phyloP scores from a whole-genome alignment of 148 eudicot genomes.

The Rhododendron kiyosumense region DNA sequence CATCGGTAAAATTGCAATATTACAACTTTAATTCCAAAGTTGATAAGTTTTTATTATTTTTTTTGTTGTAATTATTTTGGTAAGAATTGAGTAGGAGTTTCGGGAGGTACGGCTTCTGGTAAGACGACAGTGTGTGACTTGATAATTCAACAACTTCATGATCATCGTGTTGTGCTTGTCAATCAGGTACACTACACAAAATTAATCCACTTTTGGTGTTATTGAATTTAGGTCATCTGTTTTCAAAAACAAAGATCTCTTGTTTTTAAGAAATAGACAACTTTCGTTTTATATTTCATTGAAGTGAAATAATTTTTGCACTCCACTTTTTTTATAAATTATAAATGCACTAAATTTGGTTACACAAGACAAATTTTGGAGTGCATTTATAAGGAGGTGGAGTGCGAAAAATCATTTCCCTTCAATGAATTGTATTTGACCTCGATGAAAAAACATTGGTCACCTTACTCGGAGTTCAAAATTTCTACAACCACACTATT shows the following conservation, averaged over 20 bases:
- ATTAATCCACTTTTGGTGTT: neutral
- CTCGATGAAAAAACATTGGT: neutral
- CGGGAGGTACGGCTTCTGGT: conserved; percentile 98
- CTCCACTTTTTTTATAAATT: no score
- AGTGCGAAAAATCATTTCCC: no score
- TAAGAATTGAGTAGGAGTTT: conserved; percentile 55
- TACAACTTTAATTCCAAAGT: neutral
- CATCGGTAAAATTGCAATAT: conserved; percentile 51
- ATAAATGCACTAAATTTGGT: no score
- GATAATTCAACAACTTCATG: conserved; percentile 98
- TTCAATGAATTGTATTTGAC: neutral
- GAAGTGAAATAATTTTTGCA: no score
- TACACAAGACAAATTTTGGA: neutral
- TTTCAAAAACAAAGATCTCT: no score
- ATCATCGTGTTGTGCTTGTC: conserved; percentile 94
- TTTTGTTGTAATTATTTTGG: neutral
- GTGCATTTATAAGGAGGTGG: no score
- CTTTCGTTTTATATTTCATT: neutral
- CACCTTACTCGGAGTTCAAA: neutral
- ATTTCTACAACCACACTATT: no score
- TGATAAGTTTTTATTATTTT: neutral
- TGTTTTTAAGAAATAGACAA: no score
- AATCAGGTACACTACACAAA: conserved; percentile 56
- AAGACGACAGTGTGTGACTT: conserved; percentile 90
- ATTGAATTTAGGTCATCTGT: no score